A percentile compares a stretch with the other conserved stretches of the same genome.
These are phyloP conservation scores for Cyamopsis tetragonoloba DNA, from an alignment of 306 rosid species.

Conservation along the genomic window DNA sequence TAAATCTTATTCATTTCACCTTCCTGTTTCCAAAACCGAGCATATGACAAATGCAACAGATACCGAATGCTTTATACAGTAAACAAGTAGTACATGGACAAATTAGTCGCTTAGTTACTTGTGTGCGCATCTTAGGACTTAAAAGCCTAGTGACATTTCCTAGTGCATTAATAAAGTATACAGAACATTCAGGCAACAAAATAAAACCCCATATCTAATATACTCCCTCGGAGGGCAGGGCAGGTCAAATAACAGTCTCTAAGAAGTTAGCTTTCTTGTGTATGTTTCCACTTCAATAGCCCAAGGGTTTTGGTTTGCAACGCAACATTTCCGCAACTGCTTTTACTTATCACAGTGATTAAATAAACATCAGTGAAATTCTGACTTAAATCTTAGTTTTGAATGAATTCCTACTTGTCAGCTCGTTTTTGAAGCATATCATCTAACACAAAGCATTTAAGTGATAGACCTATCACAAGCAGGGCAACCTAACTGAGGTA, in stretches of 20 bases:
- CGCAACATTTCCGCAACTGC: slow-evolving; percentile 20
- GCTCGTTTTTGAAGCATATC: slow-evolving; percentile 9
- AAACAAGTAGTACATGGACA: background rate
- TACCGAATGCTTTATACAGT: background rate
- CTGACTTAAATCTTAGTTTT: background rate
- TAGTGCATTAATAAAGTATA: background rate
- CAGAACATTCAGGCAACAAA: background rate
- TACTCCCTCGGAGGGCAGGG: background rate
- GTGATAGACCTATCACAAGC: slow-evolving; percentile 9
- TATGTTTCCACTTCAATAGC: background rate
- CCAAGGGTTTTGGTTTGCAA: slow-evolving; percentile 16
- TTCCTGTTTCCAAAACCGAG: background rate
- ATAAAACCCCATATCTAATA: background rate
- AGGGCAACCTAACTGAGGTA: slow-evolving; percentile 4
- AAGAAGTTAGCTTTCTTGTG: background rate
- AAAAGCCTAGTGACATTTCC: background rate
- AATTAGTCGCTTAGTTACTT: background rate
- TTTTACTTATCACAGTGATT: slow-evolving; percentile 10
- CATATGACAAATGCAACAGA: background rate
- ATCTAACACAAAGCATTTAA: background rate
- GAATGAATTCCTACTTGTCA: background rate
- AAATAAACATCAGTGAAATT: background rate
- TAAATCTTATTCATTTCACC: slow-evolving; percentile 17
- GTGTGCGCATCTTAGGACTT: background rate
- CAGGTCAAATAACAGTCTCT: background rate